Conservation (phyloP, 2,329 filamentous ascomycete genomes). For the Tolypocladium endophyticum region DNA sequence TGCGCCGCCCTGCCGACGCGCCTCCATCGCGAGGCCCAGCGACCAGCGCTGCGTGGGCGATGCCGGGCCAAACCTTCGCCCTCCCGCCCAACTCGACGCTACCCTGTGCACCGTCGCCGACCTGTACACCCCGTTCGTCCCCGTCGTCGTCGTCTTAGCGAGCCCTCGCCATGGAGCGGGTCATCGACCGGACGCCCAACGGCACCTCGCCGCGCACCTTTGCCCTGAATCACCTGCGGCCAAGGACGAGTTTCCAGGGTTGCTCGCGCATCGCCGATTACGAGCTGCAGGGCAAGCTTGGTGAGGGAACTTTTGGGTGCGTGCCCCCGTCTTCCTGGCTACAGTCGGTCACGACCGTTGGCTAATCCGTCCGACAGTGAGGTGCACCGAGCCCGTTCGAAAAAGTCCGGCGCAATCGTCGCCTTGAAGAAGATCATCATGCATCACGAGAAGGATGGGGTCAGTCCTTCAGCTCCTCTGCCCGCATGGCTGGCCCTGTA, state of each 20-base stretch:
- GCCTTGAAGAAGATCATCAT: conserved; percentile 98
- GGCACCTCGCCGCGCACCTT: conserved; percentile 44
- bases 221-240: conserved; percentile 44
- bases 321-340: conserved; percentile 13
- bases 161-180: conserved; percentile 16
- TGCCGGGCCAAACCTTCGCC: neutral
- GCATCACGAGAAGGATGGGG: conserved; percentile 97
- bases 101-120: neutral
- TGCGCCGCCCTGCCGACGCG: neutral
- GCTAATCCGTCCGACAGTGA: conserved; percentile 41
- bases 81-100: neutral
- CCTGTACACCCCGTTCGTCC: neutral
- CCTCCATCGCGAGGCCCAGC: neutral
- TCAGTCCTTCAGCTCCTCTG: conserved; percentile 27
- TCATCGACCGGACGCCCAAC: conserved; percentile 19
- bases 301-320: conserved; percentile 90
- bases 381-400: conserved; percentile 80
- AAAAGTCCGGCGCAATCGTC: conserved; percentile 62
- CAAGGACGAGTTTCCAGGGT: conserved; percentile 58
- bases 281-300: conserved; percentile 71
- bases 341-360: neutral
- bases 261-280: conserved; percentile 79
- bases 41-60: neutral
- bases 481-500: neutral
- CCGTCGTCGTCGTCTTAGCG: neutral